Evolutionary conservation across 345 rosid species (phyloP).

Genomic region (Eucalyptus urophylla): DNA sequence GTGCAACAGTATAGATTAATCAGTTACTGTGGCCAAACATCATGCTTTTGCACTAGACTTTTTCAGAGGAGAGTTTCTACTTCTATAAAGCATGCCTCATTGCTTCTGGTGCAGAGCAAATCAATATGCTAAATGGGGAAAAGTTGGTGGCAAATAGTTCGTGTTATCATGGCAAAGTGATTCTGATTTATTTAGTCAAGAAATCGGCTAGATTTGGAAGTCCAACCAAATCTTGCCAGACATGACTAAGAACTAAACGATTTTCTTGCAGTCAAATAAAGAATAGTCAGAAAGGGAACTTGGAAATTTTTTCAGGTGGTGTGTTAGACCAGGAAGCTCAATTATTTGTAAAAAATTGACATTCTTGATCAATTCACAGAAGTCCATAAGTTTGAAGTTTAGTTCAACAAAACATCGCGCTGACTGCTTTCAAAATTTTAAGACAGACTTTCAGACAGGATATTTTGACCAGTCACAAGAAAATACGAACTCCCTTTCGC

Average conservation of each 20-base stretch:
- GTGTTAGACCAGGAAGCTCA: background rate
- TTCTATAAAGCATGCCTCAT: background rate
- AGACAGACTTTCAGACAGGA: background rate
- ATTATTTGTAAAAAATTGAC: background rate
- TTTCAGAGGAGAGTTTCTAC: background rate
- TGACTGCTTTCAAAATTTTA: background rate
- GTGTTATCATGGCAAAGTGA: background rate
- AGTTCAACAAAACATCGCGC: background rate
- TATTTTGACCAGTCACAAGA: background rate
- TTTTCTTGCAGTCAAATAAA: background rate
- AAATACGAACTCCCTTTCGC: background rate
- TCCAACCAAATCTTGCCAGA: background rate
- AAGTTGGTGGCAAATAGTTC: background rate
- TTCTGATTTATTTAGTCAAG: background rate
- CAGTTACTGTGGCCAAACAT: background rate
- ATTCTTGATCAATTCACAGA: background rate
- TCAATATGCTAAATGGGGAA: background rate
- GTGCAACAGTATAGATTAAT: background rate
- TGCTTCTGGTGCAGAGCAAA: background rate
- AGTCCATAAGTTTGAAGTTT: background rate
- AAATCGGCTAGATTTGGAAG: background rate
- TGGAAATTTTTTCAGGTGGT: background rate
- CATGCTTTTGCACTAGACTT: background rate
- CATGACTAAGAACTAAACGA: background rate
- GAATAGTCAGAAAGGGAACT: background rate